These are phyloP conservation scores for Vigna radiata DNA, from an alignment of 306 rosid species.

Conservation along the genomic window DNA sequence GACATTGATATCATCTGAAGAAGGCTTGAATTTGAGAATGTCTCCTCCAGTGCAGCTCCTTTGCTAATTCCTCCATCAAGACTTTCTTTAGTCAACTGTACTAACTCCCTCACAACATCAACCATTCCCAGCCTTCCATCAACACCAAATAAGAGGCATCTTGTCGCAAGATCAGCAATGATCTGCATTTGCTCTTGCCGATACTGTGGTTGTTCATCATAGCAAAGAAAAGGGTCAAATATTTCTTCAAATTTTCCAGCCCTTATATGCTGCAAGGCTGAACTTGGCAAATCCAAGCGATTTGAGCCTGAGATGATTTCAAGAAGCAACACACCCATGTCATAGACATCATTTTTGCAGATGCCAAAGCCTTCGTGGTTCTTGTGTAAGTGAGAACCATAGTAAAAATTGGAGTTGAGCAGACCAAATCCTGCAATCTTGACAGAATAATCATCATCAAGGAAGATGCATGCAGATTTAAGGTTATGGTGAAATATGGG, in stretches of 20 bases:
- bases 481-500: constrained; percentile 87
- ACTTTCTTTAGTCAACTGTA: constrained; percentile 59
- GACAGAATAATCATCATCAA: constrained; percentile 64
- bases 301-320: constrained; percentile 85
- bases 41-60: constrained; percentile 75
- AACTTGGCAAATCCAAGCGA: constrained; percentile 61
- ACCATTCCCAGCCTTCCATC: constrained; percentile 84
- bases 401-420: constrained; percentile 39
- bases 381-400: constrained; percentile 44
- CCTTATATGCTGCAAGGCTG: constrained; percentile 69
- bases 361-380: constrained; percentile 41
- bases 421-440: constrained; percentile 79
- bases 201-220: constrained; percentile 66
- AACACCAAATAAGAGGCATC: constrained; percentile 81
- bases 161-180: constrained; percentile 91
- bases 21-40: constrained; percentile 94
- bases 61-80: constrained; percentile 60
- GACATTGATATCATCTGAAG: constrained; percentile 99
- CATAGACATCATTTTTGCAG: constrained; percentile 75
- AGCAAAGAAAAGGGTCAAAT: constrained; percentile 75
- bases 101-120: constrained; percentile 76
- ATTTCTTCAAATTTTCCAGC: constrained; percentile 82
- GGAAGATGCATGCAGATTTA: constrained; percentile 67
- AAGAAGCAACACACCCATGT: constrained; percentile 78
- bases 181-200: constrained; percentile 74